These are phyloP conservation scores for Hanseniaspora osmophila DNA, from an alignment of 805 yeast species.

Conservation along the genomic window DNA sequence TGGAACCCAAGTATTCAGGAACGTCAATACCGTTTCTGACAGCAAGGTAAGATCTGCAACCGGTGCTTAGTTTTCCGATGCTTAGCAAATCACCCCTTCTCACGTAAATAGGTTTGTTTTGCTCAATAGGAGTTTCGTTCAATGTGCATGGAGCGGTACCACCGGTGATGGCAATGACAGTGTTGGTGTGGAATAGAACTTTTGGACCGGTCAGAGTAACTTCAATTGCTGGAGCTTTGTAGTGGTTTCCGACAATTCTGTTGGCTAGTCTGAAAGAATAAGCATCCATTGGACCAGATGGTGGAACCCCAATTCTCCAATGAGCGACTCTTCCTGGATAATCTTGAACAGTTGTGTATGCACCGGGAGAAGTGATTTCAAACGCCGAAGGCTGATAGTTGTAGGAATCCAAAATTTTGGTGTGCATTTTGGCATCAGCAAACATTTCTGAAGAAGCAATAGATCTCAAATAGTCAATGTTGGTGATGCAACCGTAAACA, in stretches of 20 bases:
- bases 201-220: constrained; percentile 81
- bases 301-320: constrained; percentile 76
- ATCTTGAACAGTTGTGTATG: constrained; percentile 92
- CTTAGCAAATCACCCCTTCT: constrained; percentile 62
- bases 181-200: constrained; percentile 66
- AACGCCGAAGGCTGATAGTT: constrained; percentile 71
- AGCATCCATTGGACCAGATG: constrained; percentile 96
- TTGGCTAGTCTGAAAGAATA: constrained; percentile 84
- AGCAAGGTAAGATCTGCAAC: constrained; percentile 84
- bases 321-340: constrained; percentile 79
- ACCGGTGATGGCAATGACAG: constrained; percentile 75
- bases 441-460: constrained; percentile 79
- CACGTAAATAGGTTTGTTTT: constrained; percentile 62
- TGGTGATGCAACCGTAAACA: constrained; percentile 78
- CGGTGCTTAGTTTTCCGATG: constrained; percentile 69
- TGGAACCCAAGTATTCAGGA: constrained; percentile 85
- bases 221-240: constrained; percentile 78
- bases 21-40: constrained; percentile 90
- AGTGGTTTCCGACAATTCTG: constrained; percentile 76
- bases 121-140: constrained; percentile 40
- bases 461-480: constrained; percentile 76
- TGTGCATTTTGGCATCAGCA: constrained; percentile 67
- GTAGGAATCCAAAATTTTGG: constrained; percentile 74
- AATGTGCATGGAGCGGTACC: constrained; percentile 58
- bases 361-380: constrained; percentile 80